Evolutionary conservation across 2,329 filamentous ascomycete genomes (phyloP).

Genomic region (Colletotrichum spinosum): DNA sequence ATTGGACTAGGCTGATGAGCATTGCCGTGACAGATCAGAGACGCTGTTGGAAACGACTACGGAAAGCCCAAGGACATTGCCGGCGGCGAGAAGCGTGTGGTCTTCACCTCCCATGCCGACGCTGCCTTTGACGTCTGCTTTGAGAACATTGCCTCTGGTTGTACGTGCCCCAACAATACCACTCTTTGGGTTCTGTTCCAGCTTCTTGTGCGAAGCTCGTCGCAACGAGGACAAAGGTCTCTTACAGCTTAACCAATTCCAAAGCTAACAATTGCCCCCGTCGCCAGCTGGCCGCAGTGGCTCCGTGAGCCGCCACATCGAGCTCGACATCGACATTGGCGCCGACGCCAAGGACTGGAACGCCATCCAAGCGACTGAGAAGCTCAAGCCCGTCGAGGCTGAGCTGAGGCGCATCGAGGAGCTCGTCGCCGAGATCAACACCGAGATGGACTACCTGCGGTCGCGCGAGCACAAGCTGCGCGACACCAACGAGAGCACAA

Average conservation of each 20-base stretch:
- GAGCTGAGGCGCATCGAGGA: conserved; percentile 95
- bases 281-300: conserved; percentile 51
- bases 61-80: conserved; percentile 89
- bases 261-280: conserved; percentile 40
- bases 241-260: not conserved
- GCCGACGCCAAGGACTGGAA: conserved; percentile 99
- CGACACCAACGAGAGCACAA: conserved; percentile 99
- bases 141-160: conserved; percentile 80
- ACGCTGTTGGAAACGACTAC: conserved; percentile 96
- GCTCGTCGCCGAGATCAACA: conserved; percentile 86
- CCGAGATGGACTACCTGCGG: conserved; percentile 96
- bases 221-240: not conserved
- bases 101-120: conserved; percentile 93
- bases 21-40: conserved; percentile 78
- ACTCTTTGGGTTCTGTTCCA: conserved; percentile 7
- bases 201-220: not conserved
- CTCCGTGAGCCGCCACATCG: conserved; percentile 76
- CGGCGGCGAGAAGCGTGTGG: conserved; percentile 92
- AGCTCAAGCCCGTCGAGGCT: conserved; percentile 96
- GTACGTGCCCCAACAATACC: conserved; percentile 61
- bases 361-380: conserved; percentile 94
- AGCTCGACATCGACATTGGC: conserved; percentile 95
- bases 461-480: conserved; percentile 91
- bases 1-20: conserved; percentile 23
- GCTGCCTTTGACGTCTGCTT: conserved; percentile 97